Evolutionary conservation across 169 alveolate species (phyloP), one percentile per base, ranked within the genome.

Genomic region (Plasmodium blacklocki): DNA sequence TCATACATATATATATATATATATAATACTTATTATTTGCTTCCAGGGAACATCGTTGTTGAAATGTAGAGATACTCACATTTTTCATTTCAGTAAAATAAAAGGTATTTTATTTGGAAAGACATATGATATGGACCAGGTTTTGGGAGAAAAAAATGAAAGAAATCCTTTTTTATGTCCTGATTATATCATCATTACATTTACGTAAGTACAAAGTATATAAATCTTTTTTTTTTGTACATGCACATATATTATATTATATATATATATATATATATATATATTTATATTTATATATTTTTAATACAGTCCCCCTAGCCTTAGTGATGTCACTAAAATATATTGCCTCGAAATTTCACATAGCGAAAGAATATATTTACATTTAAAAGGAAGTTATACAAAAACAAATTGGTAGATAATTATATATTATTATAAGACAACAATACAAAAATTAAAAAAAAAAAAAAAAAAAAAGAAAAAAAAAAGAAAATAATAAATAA

Each of bases 361-460:
- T 23, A 32, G 85, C 6, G 73, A 66, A 21, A 12, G 56, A 71
- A 49, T 80, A 23, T 29, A 68, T 23, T 80, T 80, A 67, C 70
- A 68, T 80, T 80, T 80, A 80, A 80, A 80, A 72, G 90, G 83
- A 67, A 49, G 67, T 80, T 80, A 80, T 80, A 21, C 43, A 68
- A 70, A 74, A 80, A 80, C 67, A 47, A 68, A 80, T 80, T 80
- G 63, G 45, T 50, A 60, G 23, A 62, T 60, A 62, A 58, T 49
- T 43, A 68, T 63, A 76, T 39, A 14, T 68, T 67, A 80, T 67
- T 52, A 29, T 6, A 54, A 56, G 43, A 62, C 70, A 62, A 66
- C 21, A 74, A 54, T 26, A 80, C 54, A 80, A 80, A 56, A 80
- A 59, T 66, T 63, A 21, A 59, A 80, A 75, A 21, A 12, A 62